A percentile compares a stretch with the other conserved stretches of the same genome.
Evolutionary conservation across 2,329 filamentous ascomycete genomes (phyloP).

Genomic region (Conoideocrella luteorostrata): DNA sequence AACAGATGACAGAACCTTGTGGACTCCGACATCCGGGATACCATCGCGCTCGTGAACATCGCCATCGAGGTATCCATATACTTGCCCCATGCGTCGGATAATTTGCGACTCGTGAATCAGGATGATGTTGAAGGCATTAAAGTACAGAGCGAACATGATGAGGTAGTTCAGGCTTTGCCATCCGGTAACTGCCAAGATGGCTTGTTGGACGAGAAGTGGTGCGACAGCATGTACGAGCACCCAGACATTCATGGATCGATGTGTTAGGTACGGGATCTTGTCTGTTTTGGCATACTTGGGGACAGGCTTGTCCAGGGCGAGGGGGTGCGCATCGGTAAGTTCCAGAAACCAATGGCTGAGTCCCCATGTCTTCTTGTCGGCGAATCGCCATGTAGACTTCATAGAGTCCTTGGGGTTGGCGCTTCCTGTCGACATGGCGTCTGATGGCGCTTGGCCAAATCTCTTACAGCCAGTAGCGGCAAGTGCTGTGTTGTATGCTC

Average conservation of each 20-base stretch:
- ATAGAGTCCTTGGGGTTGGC: constrained; percentile 4
- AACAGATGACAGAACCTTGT: constrained; percentile 26
- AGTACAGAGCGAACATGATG: constrained; percentile 1
- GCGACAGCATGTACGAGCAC: constrained; percentile 30
- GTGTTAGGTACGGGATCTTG: constrained; percentile 24
- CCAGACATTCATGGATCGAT: constrained; percentile 32
- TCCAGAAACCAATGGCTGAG: constrained; percentile 4
- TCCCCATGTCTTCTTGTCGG: constrained; percentile 2
- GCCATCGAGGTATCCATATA: constrained; percentile 32
- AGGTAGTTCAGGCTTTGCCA: background rate
- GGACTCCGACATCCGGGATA: constrained; percentile 32
- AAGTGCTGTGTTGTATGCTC: no score
- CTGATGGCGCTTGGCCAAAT: no score
- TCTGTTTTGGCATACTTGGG: constrained; percentile 4
- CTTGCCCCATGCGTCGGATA: constrained; percentile 27
- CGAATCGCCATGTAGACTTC: constrained; percentile 2
- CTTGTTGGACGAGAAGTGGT: constrained; percentile 31
- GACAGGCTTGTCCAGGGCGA: constrained; percentile 1
- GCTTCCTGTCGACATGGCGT: background rate
- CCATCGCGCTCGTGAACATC: constrained; percentile 25
- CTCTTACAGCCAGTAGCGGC: no score
- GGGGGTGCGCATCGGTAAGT: background rate
- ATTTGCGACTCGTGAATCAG: background rate
- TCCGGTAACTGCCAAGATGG: background rate
- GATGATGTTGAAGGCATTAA: constrained; percentile 6